Conservation (phyloP, 768 basidiomycete species). For the Cystobasidium tubakii region DNA sequence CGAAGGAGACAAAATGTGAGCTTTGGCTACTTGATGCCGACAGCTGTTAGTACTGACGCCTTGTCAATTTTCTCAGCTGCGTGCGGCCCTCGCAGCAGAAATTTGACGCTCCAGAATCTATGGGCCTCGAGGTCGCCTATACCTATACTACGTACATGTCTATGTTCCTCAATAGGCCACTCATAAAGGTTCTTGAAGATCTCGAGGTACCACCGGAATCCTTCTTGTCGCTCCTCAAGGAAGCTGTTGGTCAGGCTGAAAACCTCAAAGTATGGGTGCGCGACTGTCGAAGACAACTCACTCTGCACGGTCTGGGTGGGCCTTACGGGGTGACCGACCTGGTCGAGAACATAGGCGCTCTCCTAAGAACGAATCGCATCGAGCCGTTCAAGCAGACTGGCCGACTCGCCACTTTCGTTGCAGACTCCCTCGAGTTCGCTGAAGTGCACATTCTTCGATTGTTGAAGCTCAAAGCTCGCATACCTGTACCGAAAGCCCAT, state of each 20-base stretch:
- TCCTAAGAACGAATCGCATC: constrained; percentile 55
- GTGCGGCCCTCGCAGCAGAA: constrained; percentile 38
- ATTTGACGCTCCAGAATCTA: constrained; percentile 33
- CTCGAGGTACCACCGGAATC: constrained; percentile 59
- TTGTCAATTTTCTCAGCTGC: neutral
- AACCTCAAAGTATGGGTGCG: constrained; percentile 58
- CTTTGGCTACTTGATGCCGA: too few relatives aligned
- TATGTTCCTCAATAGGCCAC: constrained; percentile 68
- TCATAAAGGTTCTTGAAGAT: constrained; percentile 55
- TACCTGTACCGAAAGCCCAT: constrained; percentile 64
- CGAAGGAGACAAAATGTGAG: constrained; percentile 53
- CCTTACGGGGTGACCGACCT: constrained; percentile 57
- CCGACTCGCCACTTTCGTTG: constrained; percentile 49
- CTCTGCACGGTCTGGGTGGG: constrained; percentile 54
- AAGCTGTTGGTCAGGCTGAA: constrained; percentile 57
- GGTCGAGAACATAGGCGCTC: constrained; percentile 55
- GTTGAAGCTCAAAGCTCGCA: constrained; percentile 70
- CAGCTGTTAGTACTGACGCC: too few relatives aligned
- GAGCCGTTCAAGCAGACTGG: constrained; percentile 50
- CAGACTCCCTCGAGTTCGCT: constrained; percentile 57
- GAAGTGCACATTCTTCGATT: constrained; percentile 64
- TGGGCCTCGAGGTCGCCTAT: constrained; percentile 31
- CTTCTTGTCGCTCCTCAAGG: constrained; percentile 62
- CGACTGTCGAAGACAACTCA: constrained; percentile 48
- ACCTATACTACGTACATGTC: constrained; percentile 61